phyloP scores from a whole-genome alignment of 1,284 basidiomycete genomes.

The Meira miltonrushii region DNA sequence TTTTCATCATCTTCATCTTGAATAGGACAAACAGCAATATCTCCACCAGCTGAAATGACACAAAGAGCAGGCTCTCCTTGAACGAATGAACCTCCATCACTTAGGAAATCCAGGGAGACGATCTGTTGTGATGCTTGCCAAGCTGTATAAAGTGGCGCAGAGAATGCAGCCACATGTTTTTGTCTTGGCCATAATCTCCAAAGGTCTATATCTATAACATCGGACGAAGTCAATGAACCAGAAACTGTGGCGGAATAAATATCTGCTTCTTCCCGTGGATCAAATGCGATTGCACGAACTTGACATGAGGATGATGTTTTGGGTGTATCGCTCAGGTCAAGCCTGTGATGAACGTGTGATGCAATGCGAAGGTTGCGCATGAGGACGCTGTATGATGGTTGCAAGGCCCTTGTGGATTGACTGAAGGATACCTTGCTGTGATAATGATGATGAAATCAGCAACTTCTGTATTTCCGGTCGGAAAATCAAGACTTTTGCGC shows the following conservation, averaged over 20 bases:
- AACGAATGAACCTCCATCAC: conserved; percentile 40
- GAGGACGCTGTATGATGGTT: background rate
- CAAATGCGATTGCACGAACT: background rate
- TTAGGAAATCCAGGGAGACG: conserved; percentile 32
- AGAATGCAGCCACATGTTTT: background rate
- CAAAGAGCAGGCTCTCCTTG: conserved; percentile 36
- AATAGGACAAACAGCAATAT: conserved; percentile 37
- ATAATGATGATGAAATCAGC: too few species aligned
- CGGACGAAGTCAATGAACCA: background rate
- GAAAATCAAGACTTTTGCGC: too few species aligned
- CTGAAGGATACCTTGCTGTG: too few species aligned
- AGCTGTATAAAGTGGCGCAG: background rate
- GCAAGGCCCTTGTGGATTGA: too few species aligned
- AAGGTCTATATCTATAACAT: background rate
- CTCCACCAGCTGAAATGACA: conserved; percentile 40
- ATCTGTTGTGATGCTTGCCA: conserved; percentile 12
- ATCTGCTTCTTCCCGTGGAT: background rate
- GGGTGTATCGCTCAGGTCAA: background rate
- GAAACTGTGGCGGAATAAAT: background rate
- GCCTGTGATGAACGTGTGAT: background rate
- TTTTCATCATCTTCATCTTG: conserved; percentile 13
- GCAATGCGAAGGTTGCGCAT: conserved; percentile 4
- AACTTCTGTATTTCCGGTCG: too few species aligned
- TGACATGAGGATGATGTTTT: background rate
- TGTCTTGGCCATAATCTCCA: background rate